Percentiles rank a stretch among this genome's conserved stretches.
These are phyloP conservation scores for Aspergillus pseudonomiae DNA, from an alignment of 2,329 filamentous ascomycete genomes.

Conservation along the genomic window DNA sequence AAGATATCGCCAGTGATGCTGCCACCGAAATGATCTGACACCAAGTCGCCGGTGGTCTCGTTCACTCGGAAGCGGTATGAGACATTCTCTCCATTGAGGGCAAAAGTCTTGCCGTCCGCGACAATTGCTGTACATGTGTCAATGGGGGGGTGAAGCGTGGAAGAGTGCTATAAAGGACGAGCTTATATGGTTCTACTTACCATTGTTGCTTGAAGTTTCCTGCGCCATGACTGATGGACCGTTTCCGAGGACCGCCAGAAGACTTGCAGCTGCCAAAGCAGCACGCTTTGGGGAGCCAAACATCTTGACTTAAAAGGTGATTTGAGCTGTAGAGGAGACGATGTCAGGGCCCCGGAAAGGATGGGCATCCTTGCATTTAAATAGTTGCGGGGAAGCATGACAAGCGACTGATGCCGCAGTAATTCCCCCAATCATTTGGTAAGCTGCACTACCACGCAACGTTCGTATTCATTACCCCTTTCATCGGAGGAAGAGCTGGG, in stretches of 20 bases:
- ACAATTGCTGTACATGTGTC: slow-evolving; percentile 45
- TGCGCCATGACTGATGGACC: background rate
- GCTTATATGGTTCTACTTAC: background rate
- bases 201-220: background rate
- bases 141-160: background rate
- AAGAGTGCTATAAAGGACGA: background rate
- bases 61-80: slow-evolving; percentile 69
- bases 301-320: slow-evolving; percentile 1
- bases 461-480: background rate
- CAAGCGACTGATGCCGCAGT: background rate
- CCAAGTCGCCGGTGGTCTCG: slow-evolving; percentile 56
- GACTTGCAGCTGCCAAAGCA: slow-evolving; percentile 2
- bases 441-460: background rate
- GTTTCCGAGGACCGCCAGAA: slow-evolving; percentile 1
- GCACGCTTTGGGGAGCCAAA: background rate
- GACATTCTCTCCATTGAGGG: slow-evolving; percentile 58
- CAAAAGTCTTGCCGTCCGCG: slow-evolving; percentile 59
- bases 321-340: background rate
- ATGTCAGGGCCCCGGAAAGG: background rate
- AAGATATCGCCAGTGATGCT: slow-evolving; percentile 56
- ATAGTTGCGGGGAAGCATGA: background rate
- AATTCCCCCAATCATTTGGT: background rate
- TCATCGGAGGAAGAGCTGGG: background rate
- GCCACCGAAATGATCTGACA: slow-evolving; percentile 65
- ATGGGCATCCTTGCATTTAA: slow-evolving; percentile 4